These are phyloP conservation scores for Cicer cuneatum DNA, from an alignment of 306 rosid genomes.

Conservation along the genomic window DNA sequence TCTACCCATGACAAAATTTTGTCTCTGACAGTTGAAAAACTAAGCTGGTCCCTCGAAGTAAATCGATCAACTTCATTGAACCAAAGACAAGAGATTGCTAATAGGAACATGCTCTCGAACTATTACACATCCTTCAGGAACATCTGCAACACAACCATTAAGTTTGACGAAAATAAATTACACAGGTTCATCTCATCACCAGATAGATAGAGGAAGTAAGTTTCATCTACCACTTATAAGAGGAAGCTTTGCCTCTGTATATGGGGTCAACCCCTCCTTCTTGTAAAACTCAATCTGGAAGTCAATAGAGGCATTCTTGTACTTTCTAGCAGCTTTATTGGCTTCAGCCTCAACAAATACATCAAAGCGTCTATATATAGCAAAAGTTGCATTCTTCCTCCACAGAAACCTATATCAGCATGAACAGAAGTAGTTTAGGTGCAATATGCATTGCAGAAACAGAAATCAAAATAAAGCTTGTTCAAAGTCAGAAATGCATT, in stretches of 20 bases:
- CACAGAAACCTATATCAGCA: slow-evolving; percentile 78
- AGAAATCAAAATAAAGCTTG: too few species aligned
- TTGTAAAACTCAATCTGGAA: slow-evolving; percentile 84
- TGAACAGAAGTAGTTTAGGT: too few species aligned
- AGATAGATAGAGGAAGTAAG: slow-evolving; percentile 44
- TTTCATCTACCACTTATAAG: slow-evolving; percentile 80
- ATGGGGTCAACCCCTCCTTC: slow-evolving; percentile 88
- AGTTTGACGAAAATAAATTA: slow-evolving; percentile 36
- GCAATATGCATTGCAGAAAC: too few species aligned
- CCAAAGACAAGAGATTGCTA: slow-evolving; percentile 61
- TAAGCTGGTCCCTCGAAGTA: slow-evolving; percentile 93
- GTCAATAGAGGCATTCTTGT: slow-evolving; percentile 85
- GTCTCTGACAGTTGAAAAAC: slow-evolving; percentile 86
- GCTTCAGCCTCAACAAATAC: slow-evolving; percentile 96
- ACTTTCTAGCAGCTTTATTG: slow-evolving; percentile 92
- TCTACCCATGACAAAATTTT: slow-evolving; percentile 64
- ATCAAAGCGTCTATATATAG: slow-evolving; percentile 93
- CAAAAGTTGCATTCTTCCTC: slow-evolving; percentile 93
- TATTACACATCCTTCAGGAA: slow-evolving; percentile 97
- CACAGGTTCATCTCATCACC: slow-evolving; percentile 22
- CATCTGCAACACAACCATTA: slow-evolving; percentile 69
- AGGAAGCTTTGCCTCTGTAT: slow-evolving; percentile 89
- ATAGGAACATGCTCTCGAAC: slow-evolving; percentile 88
- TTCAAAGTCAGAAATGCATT: too few species aligned
- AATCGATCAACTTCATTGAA: slow-evolving; percentile 86